These are phyloP conservation scores for Zychaea mexicana DNA, from an alignment of 371 early-diverging fungal species.

Conservation along the genomic window DNA sequence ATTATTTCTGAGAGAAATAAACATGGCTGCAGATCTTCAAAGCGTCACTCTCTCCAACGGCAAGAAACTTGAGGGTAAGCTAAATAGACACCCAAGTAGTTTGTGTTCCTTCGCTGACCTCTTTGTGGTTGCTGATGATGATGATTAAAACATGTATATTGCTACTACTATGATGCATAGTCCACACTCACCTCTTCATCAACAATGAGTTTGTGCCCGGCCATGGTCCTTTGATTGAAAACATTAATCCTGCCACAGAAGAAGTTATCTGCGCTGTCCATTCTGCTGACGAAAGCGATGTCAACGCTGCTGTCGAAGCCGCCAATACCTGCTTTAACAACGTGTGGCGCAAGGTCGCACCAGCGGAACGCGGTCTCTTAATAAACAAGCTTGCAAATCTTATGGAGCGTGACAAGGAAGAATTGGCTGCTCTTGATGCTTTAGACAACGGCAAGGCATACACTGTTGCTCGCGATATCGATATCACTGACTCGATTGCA, in stretches of 20 bases:
- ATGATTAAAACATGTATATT: too few relatives aligned
- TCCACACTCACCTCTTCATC: conserved; percentile 68
- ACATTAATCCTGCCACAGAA: conserved; percentile 75
- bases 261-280: conserved; percentile 71
- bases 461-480: conserved; percentile 62
- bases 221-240: conserved; percentile 52
- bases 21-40: conserved; percentile 25
- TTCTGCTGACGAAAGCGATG: conserved; percentile 74
- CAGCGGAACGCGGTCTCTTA: conserved; percentile 44
- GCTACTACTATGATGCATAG: conserved; percentile 18
- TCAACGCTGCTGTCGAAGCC: conserved; percentile 75
- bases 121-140: neutral
- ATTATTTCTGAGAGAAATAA: neutral
- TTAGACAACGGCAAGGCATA: conserved; percentile 86
- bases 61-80: conserved; percentile 24
- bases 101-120: neutral
- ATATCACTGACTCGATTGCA: conserved; percentile 70
- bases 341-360: conserved; percentile 69
- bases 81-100: neutral
- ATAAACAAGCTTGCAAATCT: conserved; percentile 69
- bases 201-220: conserved; percentile 75
- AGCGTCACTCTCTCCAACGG: conserved; percentile 21
- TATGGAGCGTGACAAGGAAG: conserved; percentile 69
- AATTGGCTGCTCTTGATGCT: conserved; percentile 81
- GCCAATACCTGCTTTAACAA: conserved; percentile 71